phyloP scores from a whole-genome alignment of 306 rosid species.

The Chamaecrista fasciculata region DNA sequence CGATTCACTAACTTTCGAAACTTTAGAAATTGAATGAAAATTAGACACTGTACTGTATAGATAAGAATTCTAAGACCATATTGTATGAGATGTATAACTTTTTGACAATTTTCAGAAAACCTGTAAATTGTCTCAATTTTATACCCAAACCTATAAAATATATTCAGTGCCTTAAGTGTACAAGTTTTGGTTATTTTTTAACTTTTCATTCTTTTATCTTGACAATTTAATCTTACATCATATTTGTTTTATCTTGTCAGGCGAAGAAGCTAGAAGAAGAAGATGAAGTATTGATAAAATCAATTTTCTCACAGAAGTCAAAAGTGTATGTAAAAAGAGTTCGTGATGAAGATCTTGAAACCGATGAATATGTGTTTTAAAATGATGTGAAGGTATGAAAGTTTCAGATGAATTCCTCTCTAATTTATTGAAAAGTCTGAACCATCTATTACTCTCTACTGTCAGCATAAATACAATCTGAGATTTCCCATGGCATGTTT shows the following conservation, averaged over 20 bases:
- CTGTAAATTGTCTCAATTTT: neutral
- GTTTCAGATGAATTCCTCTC: neutral
- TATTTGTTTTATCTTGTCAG: slow-evolving; percentile 40
- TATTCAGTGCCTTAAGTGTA: neutral
- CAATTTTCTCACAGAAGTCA: slow-evolving; percentile 68
- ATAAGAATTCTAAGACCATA: neutral
- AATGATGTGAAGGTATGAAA: slow-evolving; percentile 43
- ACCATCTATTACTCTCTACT: neutral
- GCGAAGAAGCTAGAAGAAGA: slow-evolving; percentile 76
- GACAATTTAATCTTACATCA: neutral
- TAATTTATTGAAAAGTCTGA: neutral
- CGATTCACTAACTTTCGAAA: no score
- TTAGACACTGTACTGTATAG: neutral
- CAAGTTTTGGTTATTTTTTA: neutral
- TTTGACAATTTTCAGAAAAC: neutral
- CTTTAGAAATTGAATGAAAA: neutral
- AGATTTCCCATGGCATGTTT: neutral
- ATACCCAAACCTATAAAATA: neutral
- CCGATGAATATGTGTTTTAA: slow-evolving; percentile 34
- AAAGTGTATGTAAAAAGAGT: slow-evolving; percentile 50
- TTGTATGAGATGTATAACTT: neutral
- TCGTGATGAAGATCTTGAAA: slow-evolving; percentile 71
- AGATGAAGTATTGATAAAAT: slow-evolving; percentile 78
- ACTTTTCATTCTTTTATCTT: neutral
- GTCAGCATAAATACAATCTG: neutral